Evolutionary conservation across 306 rosid genomes (phyloP).

Genomic region (Ochetophila trinervis): DNA sequence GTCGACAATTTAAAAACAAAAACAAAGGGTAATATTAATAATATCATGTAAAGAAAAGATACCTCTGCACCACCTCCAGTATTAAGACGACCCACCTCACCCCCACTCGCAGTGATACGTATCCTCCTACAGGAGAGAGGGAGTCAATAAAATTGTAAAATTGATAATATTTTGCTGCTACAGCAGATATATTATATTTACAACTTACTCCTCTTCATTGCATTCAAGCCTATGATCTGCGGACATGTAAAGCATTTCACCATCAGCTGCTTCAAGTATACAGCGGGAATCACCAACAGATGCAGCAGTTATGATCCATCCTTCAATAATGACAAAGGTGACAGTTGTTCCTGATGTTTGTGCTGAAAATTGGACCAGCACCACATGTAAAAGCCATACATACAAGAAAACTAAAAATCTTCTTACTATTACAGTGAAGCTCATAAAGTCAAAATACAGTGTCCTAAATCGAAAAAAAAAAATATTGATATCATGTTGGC

Average conservation of each 20-base stretch:
- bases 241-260: conserved; percentile 81
- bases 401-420: conserved; percentile 7
- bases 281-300: conserved; percentile 99
- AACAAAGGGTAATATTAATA: neutral
- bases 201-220: conserved; percentile 94
- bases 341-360: conserved; percentile 95
- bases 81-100: conserved; percentile 97
- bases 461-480: no score
- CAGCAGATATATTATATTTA: conserved; percentile 13
- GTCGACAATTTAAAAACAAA: neutral
- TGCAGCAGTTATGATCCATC: conserved; percentile 97
- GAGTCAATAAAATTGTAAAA: no score
- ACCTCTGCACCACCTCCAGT: conserved; percentile 99
- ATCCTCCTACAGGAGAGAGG: conserved; percentile 52
- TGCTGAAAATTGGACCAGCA: conserved; percentile 42
- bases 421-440: neutral
- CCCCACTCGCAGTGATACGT: conserved; percentile 90
- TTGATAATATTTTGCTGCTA: conserved; percentile 13
- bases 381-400: conserved; percentile 16
- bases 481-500: no score
- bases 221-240: conserved; percentile 96
- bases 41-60: conserved; percentile 3
- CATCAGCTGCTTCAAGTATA: conserved; percentile 85
- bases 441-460: neutral
- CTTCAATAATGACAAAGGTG: conserved; percentile 93